Conservation (phyloP, 371 early-diverging fungal genomes). For the Rhizopus delemar region DNA sequence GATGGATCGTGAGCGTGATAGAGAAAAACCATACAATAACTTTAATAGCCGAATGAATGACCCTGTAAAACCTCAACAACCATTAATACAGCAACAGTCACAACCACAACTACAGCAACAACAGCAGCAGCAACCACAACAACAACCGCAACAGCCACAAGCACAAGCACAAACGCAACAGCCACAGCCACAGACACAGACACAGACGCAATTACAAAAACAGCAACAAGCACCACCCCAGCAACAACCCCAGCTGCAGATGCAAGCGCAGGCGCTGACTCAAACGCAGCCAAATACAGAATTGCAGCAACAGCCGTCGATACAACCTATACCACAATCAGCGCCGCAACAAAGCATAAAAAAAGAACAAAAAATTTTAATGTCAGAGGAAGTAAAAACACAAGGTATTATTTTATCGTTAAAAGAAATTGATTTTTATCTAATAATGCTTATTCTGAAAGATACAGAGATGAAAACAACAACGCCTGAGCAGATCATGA, state of each 20-base stretch:
- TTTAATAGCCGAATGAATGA: conserved; percentile 7
- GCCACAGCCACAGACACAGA: neutral
- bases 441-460: too few species aligned
- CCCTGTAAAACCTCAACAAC: neutral
- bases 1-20: conserved; percentile 33
- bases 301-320: neutral
- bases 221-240: neutral
- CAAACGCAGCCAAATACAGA: neutral
- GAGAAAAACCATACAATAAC: neutral
- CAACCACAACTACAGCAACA: conserved; percentile 5
- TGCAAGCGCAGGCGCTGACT: conserved; percentile 1
- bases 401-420: neutral
- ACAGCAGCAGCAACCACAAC: conserved; percentile 1
- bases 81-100: conserved; percentile 3
- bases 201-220: neutral
- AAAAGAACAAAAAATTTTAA: neutral
- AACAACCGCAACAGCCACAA: conserved; percentile 1
- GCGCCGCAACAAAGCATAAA: neutral
- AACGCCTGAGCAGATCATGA: neutral
- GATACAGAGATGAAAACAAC: too few species aligned
- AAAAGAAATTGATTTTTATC: too few species aligned
- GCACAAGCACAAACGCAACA: neutral
- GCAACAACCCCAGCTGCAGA: conserved; percentile 2
- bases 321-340: neutral
- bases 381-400: neutral